Evolutionary conservation across 2,329 filamentous ascomycete species (phyloP), one percentile per base, ranked within the genome.

Genomic region (Plectosphaerella cucumerina): DNA sequence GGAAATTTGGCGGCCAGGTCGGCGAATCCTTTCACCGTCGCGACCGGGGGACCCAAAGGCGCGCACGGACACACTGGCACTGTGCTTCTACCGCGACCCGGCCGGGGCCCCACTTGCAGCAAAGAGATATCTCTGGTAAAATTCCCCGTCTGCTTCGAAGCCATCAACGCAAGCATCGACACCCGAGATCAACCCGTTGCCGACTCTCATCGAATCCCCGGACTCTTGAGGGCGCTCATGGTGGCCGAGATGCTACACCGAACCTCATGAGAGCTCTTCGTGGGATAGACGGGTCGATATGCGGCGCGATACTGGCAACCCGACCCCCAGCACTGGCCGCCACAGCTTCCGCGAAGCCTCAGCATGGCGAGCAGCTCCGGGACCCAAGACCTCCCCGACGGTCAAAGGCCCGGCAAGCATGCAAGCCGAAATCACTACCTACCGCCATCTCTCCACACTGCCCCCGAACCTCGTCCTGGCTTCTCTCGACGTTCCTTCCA

Each of bases 251-350:
- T 79, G 76, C 71, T 66, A 72, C 75, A 71, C 70, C 10, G 18
- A 42, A 74, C 69, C 79, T 72, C 77, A 84, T 84, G 80, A 82
- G 76, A 78, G 70, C 76, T 70, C 70, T 74, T 62, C 76, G 71
- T 70, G 77, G 76, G 77, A 74, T 82, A 69, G 77, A 82, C 69
- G 71, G 78, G 73, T 78, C 77, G 72, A 75, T 79, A 72, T 80
- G 75, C 71, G 72, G 75, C 73, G 75, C 77, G 65, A 73, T 80
- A 67, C 69, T 78, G 63, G 70, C 72, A 60, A 70, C 68, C 67
- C 71, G 71, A 65, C 69, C 70, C 56, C 67, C 69, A 59, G 62
- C 58, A 17, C 37, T 44, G 35, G 15, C 50, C 20, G 46, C 39
- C 31, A 34, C 46, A 51, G 51, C 39, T 52, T 47, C 49, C 47